Evolutionary conservation across 179 eudicot genomes (phyloP).

Genomic region (Drosera spatulata): DNA sequence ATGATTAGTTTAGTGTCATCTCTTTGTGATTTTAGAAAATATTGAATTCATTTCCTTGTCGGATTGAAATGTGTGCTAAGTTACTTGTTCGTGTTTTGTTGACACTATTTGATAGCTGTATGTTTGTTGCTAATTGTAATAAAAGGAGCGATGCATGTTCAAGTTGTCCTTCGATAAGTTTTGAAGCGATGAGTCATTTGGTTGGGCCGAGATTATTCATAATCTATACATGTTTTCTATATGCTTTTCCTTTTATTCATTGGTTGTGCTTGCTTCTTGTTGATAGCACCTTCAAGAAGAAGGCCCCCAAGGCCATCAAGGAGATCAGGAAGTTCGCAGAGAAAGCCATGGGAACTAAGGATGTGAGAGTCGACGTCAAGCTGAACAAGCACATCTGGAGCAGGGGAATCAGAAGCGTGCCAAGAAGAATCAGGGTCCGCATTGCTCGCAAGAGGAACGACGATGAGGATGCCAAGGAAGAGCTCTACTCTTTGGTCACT

Average conservation of each 20-base stretch:
- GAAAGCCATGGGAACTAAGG: conserved; percentile 79
- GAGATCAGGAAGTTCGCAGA: conserved; percentile 78
- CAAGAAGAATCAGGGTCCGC: conserved; percentile 73
- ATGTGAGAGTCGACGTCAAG: conserved; percentile 83
- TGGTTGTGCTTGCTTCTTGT: not conserved
- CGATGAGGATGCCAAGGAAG: conserved; percentile 86
- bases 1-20: too few species aligned
- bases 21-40: too few species aligned
- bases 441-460: conserved; percentile 88
- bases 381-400: conserved; percentile 83
- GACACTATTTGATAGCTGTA: too few species aligned
- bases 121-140: too few species aligned
- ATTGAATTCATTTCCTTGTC: too few species aligned
- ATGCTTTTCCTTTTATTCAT: too few species aligned
- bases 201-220: too few species aligned
- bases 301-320: conserved; percentile 88
- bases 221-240: too few species aligned
- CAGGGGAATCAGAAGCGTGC: conserved; percentile 80
- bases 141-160: not conserved
- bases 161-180: too few species aligned
- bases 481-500: conserved; percentile 80
- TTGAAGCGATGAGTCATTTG: too few species aligned
- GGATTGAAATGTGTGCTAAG: too few species aligned
- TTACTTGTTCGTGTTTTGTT: too few species aligned
- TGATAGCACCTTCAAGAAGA: conserved; percentile 92